Evolutionary conservation across 148 eudicot genomes (phyloP).

Genomic region (Simmondsia chinensis): DNA sequence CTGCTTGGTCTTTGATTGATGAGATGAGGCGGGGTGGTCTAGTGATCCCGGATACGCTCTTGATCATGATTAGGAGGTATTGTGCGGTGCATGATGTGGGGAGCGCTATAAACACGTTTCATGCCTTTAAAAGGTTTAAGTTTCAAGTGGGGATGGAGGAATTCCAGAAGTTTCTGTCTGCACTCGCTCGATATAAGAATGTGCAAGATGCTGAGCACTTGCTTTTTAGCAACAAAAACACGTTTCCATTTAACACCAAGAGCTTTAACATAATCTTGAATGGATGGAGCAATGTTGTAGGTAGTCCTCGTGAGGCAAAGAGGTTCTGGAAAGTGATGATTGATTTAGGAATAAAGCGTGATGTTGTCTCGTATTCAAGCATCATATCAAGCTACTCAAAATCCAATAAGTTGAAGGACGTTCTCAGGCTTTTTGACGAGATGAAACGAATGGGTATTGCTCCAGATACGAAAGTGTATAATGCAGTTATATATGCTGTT

Average conservation of each 20-base stretch:
- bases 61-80: slow-evolving; percentile 79
- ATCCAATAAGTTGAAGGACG: slow-evolving; percentile 29
- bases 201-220: slow-evolving; percentile 88
- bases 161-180: slow-evolving; percentile 70
- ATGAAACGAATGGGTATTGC: slow-evolving; percentile 52
- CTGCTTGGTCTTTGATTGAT: slow-evolving; percentile 73
- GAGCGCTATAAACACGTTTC: slow-evolving; percentile 68
- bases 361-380: slow-evolving; percentile 63
- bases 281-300: slow-evolving; percentile 73
- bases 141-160: slow-evolving; percentile 53
- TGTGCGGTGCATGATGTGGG: slow-evolving; percentile 72
- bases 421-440: slow-evolving; percentile 42
- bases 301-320: slow-evolving; percentile 53
- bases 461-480: slow-evolving; percentile 79
- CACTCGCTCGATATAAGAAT: slow-evolving; percentile 80
- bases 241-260: slow-evolving; percentile 52
- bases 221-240: slow-evolving; percentile 56
- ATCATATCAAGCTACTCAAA: slow-evolving; percentile 71
- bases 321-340: slow-evolving; percentile 81
- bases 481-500: slow-evolving; percentile 73
- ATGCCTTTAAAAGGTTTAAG: slow-evolving; percentile 53
- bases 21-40: slow-evolving; percentile 57
- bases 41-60: slow-evolving; percentile 52
- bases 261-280: slow-evolving; percentile 84
- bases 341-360: slow-evolving; percentile 34